Evolutionary conservation across 2,329 filamentous ascomycete species (phyloP).

Genomic region (Hysterium pulicare): DNA sequence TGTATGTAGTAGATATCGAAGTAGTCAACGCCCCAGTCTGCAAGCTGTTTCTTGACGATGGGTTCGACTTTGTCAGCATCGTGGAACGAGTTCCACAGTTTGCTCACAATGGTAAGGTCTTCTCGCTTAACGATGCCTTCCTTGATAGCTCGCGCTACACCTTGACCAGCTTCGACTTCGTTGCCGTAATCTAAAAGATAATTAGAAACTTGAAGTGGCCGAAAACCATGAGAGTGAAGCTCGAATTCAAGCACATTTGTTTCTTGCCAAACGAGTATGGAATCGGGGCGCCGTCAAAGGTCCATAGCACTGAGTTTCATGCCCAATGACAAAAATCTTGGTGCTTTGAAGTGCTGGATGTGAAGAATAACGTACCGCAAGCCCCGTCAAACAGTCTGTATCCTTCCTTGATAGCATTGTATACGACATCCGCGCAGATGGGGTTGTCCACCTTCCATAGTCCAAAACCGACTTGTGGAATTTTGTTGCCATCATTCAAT

Average conservation of each 20-base stretch:
- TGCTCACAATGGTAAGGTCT: constrained; percentile 89
- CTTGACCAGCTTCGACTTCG: constrained; percentile 35
- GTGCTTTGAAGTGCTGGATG: not conserved
- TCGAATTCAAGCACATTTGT: too few species aligned
- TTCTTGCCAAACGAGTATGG: too few species aligned
- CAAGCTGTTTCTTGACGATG: constrained; percentile 62
- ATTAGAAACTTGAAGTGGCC: not conserved
- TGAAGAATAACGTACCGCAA: constrained; percentile 26
- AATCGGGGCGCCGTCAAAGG: too few species aligned
- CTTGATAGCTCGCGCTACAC: constrained; percentile 37
- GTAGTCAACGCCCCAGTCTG: constrained; percentile 36
- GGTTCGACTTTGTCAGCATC: constrained; percentile 71
- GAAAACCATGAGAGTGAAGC: not conserved
- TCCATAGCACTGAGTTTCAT: too few species aligned
- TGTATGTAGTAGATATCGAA: constrained; percentile 64
- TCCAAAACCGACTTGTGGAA: constrained; percentile 34
- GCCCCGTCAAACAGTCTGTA: constrained; percentile 38
- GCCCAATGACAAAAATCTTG: too few species aligned
- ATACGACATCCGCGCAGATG: constrained; percentile 30
- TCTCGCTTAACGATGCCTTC: constrained; percentile 46
- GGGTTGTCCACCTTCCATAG: constrained; percentile 34
- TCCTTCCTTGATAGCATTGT: constrained; percentile 36
- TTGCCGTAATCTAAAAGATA: constrained; percentile 34
- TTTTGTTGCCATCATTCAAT: constrained; percentile 36
- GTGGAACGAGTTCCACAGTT: constrained; percentile 93